Evolutionary conservation across 129 eudicot species (phyloP), one percentile per base, ranked within the genome.

Genomic region (Artemisia tridentata): DNA sequence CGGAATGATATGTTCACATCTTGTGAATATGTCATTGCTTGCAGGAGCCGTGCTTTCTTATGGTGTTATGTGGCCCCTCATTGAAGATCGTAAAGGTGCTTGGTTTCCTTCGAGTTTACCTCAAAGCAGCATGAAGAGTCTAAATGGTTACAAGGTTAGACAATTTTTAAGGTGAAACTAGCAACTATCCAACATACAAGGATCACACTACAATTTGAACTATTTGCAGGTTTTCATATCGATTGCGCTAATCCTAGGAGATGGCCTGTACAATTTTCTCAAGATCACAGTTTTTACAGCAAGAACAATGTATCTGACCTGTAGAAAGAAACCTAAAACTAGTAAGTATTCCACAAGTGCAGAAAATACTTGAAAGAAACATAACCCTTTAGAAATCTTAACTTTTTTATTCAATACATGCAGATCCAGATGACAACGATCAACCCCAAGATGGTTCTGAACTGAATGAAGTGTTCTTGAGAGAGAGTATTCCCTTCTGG

Each of bases 1-100:
- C 8, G 98, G 98, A 59, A 91, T 91, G 98, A 91, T 91, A 46
- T 91, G 96, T 77, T 91, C 97, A 65, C 96, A 91, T 79, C 82
- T 91, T 11, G 97, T 91, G 78, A 91, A 88, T 79, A 45, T 91
- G 60, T 91, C 96, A 23, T 72, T 91, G 84, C 90, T 91, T 61
- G 76, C 86, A 59, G 97, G 97, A 59, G 97, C 96, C 2, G 80
- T 91, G 67, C 96, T 91, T 41, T 91, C 96, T 2, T 88, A 85
- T 84, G 97, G 97, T 14, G 50, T 91, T 13, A 91, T 91, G 97
- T 91, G 97, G 97, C 97, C 97, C 19, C 81, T 88, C 4, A 86
- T 91, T 21, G 68, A 60, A 11, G 80, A 75, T 13, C 75, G 61
- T 10, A 88, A 91, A 80, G 97, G 97, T 20, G 82, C 53, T 2